Conservation (phyloP, 2,329 filamentous ascomycete species). For the Fusarium sp. region DNA sequence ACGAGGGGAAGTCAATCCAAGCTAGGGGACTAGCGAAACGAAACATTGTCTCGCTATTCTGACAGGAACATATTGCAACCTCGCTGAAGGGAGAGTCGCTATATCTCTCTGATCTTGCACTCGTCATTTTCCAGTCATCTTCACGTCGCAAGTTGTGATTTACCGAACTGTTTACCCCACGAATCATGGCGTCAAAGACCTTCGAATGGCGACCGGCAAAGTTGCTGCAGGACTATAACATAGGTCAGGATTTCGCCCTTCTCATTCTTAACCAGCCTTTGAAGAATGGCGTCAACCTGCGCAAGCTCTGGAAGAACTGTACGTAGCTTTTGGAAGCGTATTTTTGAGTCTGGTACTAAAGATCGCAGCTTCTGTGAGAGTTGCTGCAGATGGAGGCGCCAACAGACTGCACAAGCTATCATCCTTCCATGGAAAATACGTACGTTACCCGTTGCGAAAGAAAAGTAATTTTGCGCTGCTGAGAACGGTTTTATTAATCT, state of each 20-base stretch:
- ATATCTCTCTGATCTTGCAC: not conserved
- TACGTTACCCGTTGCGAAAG: conserved; percentile 46
- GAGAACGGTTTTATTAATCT: conserved; percentile 8
- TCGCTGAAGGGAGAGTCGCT: not conserved
- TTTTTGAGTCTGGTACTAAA: conserved; percentile 29
- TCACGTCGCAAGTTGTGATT: conserved; percentile 2
- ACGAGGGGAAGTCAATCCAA: conserved; percentile 26
- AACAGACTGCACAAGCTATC: conserved; percentile 73
- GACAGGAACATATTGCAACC: conserved; percentile 4
- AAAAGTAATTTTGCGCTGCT: conserved; percentile 9
- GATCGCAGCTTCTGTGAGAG: conserved; percentile 68
- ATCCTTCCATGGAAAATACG: conserved; percentile 57
- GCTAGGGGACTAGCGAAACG: conserved; percentile 7
- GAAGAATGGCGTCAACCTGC: conserved; percentile 59
- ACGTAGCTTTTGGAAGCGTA: conserved; percentile 35
- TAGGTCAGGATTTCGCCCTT: conserved; percentile 56
- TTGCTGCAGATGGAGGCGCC: conserved; percentile 93
- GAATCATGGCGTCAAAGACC: conserved; percentile 40
- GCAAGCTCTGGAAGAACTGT: conserved; percentile 64
- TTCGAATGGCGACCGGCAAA: conserved; percentile 57
- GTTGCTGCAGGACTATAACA: conserved; percentile 51
- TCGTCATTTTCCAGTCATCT: not conserved
- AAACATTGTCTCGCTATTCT: conserved; percentile 14
- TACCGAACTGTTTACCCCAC: not conserved
- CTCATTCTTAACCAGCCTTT: conserved; percentile 66